Percentiles rank a stretch among this genome's conserved stretches.
Conservation (phyloP, 2,329 filamentous ascomycete genomes). For the Chaetomium sp. region DNA sequence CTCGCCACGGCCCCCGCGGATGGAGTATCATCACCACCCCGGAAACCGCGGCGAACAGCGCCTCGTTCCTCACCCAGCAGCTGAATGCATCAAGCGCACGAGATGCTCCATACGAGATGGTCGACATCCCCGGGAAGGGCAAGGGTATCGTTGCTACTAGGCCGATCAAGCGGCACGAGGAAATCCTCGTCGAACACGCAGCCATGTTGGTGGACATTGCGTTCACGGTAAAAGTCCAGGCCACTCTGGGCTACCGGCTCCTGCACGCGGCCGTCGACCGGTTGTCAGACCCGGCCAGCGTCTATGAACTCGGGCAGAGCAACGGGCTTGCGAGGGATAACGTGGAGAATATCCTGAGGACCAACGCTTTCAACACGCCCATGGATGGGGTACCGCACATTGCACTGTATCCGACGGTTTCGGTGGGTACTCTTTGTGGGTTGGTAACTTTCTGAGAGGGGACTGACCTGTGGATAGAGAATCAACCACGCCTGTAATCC, state of each 20-base stretch:
- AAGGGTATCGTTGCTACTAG: conserved; percentile 39
- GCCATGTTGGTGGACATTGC: conserved; percentile 38
- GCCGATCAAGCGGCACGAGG: conserved; percentile 36
- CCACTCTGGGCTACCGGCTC: conserved; percentile 37
- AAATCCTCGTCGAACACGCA: conserved; percentile 42
- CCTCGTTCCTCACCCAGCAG: conserved; percentile 32
- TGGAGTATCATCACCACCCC: conserved; percentile 43
- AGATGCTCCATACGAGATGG: conserved; percentile 35
- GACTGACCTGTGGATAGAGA: conserved; percentile 28
- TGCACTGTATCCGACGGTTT: conserved; percentile 33
- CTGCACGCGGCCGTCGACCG: conserved; percentile 38
- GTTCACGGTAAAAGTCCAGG: conserved; percentile 38
- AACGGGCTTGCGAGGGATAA: conserved; percentile 37
- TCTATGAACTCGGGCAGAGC: conserved; percentile 38
- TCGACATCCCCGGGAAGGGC: conserved; percentile 42
- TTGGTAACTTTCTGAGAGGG: background rate
- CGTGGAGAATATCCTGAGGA: conserved; percentile 42
- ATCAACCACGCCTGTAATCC: conserved; percentile 44
- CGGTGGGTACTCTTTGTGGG: conserved; percentile 18
- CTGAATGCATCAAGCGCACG: conserved; percentile 30
- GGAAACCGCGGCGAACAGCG: conserved; percentile 38
- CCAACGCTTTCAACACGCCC: conserved; percentile 40
- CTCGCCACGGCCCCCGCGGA: conserved; percentile 36
- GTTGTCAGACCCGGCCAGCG: conserved; percentile 36
- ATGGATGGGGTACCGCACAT: conserved; percentile 35